Evolutionary conservation across 495 filamentous ascomycete species (phyloP).

Genomic region (Monascus purpureus): DNA sequence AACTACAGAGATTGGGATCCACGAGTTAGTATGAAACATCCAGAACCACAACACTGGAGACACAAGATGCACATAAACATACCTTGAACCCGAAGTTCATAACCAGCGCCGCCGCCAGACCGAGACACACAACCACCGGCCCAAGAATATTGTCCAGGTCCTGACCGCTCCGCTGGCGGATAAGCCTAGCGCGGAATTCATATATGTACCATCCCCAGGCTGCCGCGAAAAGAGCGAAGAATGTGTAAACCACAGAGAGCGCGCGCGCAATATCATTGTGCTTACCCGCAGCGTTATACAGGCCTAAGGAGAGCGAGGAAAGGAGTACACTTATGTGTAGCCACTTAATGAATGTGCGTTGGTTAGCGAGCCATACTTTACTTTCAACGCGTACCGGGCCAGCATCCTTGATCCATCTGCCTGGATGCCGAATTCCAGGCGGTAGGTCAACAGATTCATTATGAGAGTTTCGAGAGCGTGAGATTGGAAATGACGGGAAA

Average conservation of each 20-base stretch:
- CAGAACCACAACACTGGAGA: no score
- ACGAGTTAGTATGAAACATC: neutral
- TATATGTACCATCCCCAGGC: constrained; percentile 82
- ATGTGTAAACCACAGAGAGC: constrained; percentile 69
- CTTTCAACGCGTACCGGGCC: constrained; percentile 84
- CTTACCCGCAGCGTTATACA: constrained; percentile 76
- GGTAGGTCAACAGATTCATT: constrained; percentile 41
- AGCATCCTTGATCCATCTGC: constrained; percentile 78
- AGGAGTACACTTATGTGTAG: constrained; percentile 83
- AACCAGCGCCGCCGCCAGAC: constrained; percentile 62
- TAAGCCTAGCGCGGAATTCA: constrained; percentile 59
- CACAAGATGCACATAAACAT: no score
- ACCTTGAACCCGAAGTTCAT: constrained; percentile 82
- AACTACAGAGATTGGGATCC: constrained; percentile 11
- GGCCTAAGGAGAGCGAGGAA: constrained; percentile 62
- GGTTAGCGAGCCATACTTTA: constrained; percentile 97
- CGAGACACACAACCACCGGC: constrained; percentile 68
- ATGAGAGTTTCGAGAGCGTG: constrained; percentile 50
- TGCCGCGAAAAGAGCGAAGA: constrained; percentile 68
- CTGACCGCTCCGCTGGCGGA: constrained; percentile 67
- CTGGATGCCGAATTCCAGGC: constrained; percentile 72
- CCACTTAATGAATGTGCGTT: constrained; percentile 96
- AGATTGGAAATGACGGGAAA: constrained; percentile 62
- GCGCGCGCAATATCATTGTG: constrained; percentile 54
- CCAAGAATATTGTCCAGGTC: constrained; percentile 85